A percentile compares a stretch with the other conserved stretches of the same genome.
These are phyloP conservation scores for Chrysoporthe puriensis DNA, from an alignment of 2,329 filamentous ascomycete species.

Conservation along the genomic window DNA sequence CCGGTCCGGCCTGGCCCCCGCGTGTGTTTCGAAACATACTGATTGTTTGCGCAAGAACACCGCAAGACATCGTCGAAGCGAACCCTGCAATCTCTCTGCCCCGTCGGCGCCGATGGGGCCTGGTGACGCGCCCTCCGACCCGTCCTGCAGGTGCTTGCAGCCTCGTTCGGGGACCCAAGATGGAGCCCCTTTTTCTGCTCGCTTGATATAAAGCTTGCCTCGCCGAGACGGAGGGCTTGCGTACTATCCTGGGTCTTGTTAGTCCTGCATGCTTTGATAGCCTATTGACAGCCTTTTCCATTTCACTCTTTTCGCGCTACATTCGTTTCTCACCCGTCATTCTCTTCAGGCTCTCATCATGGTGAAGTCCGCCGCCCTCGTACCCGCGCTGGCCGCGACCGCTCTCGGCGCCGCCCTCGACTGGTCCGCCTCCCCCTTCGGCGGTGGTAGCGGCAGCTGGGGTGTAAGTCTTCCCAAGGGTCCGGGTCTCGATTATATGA, in stretches of 20 bases:
- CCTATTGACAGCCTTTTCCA: constrained; percentile 6
- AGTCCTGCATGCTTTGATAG: constrained; percentile 14
- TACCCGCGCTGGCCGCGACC: constrained; percentile 23
- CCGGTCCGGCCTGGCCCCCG: not conserved
- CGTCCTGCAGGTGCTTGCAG: constrained; percentile 8
- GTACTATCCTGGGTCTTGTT: not conserved
- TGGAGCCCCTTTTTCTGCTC: not conserved
- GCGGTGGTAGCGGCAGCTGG: constrained; percentile 12
- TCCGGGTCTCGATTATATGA: not conserved
- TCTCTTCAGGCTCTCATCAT: constrained; percentile 10
- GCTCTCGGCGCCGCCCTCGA: constrained; percentile 18
- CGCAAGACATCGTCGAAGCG: constrained; percentile 13
- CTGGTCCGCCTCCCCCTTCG: not conserved
- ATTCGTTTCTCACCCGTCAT: not conserved
- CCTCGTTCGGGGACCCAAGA: constrained; percentile 8
- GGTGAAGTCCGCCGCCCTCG: constrained; percentile 18
- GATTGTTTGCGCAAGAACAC: not conserved
- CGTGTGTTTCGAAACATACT: constrained; percentile 11
- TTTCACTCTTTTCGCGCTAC: not conserved
- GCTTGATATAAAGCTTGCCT: constrained; percentile 11
- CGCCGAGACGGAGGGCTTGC: not conserved
- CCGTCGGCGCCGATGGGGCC: not conserved
- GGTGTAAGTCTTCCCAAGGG: constrained; percentile 6
- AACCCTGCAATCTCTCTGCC: constrained; percentile 11
- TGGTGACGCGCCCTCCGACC: constrained; percentile 2